Evolutionary conservation across 2,329 filamentous ascomycete genomes (phyloP).

Genomic region (Nakataea oryzae): DNA sequence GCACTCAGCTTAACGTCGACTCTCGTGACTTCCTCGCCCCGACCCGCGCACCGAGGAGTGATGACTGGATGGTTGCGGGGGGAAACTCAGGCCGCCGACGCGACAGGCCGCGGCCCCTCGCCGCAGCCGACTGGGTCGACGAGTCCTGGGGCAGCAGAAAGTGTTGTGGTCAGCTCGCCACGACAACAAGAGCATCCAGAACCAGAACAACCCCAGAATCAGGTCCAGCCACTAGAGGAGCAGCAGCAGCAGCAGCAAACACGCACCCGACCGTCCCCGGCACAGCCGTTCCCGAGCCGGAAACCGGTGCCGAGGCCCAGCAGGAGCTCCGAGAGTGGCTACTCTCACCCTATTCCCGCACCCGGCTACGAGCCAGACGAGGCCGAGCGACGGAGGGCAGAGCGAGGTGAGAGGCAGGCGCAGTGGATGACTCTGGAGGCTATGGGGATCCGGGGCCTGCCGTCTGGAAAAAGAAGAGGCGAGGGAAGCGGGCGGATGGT

Average conservation of each 20-base stretch:
- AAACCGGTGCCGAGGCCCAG: slow-evolving; percentile 4
- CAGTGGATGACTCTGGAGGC: slow-evolving; percentile 8
- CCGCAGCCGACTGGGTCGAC: background rate
- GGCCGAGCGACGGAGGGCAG: slow-evolving; percentile 11
- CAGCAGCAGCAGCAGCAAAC: background rate
- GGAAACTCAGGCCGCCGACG: background rate
- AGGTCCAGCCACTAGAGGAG: background rate
- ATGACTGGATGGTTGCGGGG: background rate
- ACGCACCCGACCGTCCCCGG: background rate
- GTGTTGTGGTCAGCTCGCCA: background rate
- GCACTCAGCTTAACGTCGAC: background rate
- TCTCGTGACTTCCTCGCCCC: background rate
- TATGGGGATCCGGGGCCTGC: background rate
- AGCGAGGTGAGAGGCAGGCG: slow-evolving; percentile 14
- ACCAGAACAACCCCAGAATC: background rate
- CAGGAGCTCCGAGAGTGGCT: background rate
- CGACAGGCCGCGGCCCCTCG: background rate
- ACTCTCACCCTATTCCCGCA: slow-evolving; percentile 2
- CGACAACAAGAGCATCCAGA: background rate
- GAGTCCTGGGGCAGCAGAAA: background rate
- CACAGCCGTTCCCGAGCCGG: background rate
- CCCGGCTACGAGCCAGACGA: slow-evolving; percentile 11
- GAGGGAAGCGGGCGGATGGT: no score
- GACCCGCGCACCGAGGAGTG: background rate
- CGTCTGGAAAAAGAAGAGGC: background rate